Conservation (phyloP, 1,284 basidiomycete genomes). For the Marasmius tenuissimus region DNA sequence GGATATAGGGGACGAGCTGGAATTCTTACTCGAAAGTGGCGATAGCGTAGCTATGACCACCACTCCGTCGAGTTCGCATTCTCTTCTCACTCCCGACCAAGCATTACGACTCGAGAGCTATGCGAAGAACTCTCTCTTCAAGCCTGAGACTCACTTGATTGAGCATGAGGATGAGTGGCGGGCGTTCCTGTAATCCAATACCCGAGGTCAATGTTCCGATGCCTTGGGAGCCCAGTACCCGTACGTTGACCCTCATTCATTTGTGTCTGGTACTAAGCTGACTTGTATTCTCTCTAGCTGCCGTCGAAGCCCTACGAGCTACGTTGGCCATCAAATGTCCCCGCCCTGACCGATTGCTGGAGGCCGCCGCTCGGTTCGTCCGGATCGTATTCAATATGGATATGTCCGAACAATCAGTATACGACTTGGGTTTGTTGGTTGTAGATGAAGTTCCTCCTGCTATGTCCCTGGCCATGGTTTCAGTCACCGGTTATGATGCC, state of each 20-base stretch:
- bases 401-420: slow-evolving; percentile 68
- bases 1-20: slow-evolving; percentile 82
- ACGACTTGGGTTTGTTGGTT: slow-evolving; percentile 79
- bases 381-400: slow-evolving; percentile 77
- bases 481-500: slow-evolving; percentile 93
- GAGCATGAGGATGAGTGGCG: slow-evolving; percentile 73
- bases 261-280: slow-evolving; percentile 10
- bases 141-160: slow-evolving; percentile 66
- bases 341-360: slow-evolving; percentile 85
- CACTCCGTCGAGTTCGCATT: slow-evolving; percentile 34
- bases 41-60: slow-evolving; percentile 56
- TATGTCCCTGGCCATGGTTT: slow-evolving; percentile 88
- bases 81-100: slow-evolving; percentile 67
- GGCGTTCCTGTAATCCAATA: slow-evolving; percentile 67
- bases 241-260: slow-evolving; percentile 44
- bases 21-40: slow-evolving; percentile 88
- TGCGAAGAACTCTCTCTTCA: slow-evolving; percentile 74
- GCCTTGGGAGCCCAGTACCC: slow-evolving; percentile 74
- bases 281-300: slow-evolving; percentile 46
- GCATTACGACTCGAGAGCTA: slow-evolving; percentile 65
- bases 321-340: slow-evolving; percentile 86
- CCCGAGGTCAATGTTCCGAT: slow-evolving; percentile 75
- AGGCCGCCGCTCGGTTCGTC: slow-evolving; percentile 79
- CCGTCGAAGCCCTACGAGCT: slow-evolving; percentile 71
- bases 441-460: slow-evolving; percentile 74